Evolutionary conservation across 1,284 basidiomycete species (phyloP), one percentile per base, ranked within the genome.

Genomic region (Malassezia yamatoensis): DNA sequence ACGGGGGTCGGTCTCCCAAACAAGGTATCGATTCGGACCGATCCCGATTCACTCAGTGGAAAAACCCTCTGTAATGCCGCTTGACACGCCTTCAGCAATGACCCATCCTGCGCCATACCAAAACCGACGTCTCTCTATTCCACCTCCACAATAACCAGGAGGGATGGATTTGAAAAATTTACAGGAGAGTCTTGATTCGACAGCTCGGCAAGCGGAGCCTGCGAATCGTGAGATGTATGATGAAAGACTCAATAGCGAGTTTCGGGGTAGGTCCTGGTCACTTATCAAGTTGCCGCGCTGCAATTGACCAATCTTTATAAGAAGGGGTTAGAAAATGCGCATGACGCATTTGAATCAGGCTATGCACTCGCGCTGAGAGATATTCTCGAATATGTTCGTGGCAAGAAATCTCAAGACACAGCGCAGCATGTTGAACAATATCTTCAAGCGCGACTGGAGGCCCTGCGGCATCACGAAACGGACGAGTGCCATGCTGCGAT

Each of bases 1-100:
- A 68, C 62, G 8, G 57, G 53, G 29, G 64, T 58, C 16, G 72
- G 72, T 21, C 64, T 62, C 36, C 62, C 63, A 46, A 70, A 68
- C 58, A 71, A 59, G 0, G 65, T 61, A 37, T 66, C 60, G 10
- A 69, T 18, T 1, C 65, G 60, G 21, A 71, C 33, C 3, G 44
- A 53, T 8, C 67, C 67, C 1, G 46, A 20, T 11, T 51, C 48
- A 1, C 49, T 47, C 15, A 63, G 54, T 29, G 63, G 55, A 21
- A 60, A 62, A 9, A 53, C 62, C 33, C 45, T 51, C 2, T 53
- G 49, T 5, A 56, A 34, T 7, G 54, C 54, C 9, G 24, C 36
- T 12, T 8, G 8, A 21, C 41, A 56, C 49, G 20, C 32, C 18
- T 5, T 34, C n/a, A 45, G 20, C 34, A 49, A 16, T 38, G 47